Base-by-base conservation (phyloP, 345 rosid genomes). In the Populus simonii region DNA sequence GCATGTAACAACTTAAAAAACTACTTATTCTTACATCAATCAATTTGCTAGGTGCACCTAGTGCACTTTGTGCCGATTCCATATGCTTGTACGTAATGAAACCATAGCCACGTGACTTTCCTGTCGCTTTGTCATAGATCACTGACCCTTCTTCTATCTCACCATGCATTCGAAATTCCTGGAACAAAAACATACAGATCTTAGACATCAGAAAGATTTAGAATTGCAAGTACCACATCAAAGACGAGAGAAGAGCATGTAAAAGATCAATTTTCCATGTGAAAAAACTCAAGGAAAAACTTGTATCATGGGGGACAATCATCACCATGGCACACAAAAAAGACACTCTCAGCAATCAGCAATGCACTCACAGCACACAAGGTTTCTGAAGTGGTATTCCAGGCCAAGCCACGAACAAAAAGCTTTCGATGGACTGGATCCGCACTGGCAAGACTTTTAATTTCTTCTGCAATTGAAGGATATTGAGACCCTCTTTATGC, bases 341-440 rank as follows among this genome's bases (percentile, higher is more conserved):
- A 76, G 84, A 85, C 92, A 88, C 85, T 62, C 89, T 33, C 36
- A 75, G 79, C 84, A 84, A 86, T 77, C 85, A 77, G 82, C 83
- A 83, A 87, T 81, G 83, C 92, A 90, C 94, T 90, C 92, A 90
- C 94, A 89, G 86, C 90, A 89, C 92, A 89, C 91, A 91, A 87
- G 69, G 91, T 84, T 83, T 88, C 94, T 68, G 94, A 88, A 75
- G 90, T 80, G 71, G 94, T 91, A 84, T 89, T 89, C 94, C 92
- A 88, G 81, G 92, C 91, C 82, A 91, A 84, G 89, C 94, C 94
- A 85, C 94, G 91, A 74, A 91, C 91, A 87, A 91, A 91, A 86
- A 91, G 94, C 91, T 91, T 91, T 87, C 94, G 89, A 72, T 87
- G 92, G 57, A 85, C 91, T 55, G 92, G 92, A 86, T 91, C 90